Percentiles rank a stretch among this genome's conserved stretches.
Evolutionary conservation across 805 yeast genomes (phyloP).

Genomic region (Spathaspora sp.): DNA sequence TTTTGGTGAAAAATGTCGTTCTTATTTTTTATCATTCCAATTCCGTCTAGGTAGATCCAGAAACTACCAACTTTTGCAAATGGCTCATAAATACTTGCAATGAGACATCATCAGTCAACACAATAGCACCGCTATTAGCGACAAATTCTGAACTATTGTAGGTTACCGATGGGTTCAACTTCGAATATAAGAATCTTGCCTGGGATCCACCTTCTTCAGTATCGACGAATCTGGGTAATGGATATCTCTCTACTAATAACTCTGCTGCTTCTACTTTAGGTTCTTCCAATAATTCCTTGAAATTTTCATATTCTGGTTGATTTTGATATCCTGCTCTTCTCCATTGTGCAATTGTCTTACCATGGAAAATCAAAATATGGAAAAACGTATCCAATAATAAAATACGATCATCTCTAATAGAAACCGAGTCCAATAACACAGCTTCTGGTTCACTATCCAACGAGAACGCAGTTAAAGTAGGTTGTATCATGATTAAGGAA

Average conservation of each 20-base stretch:
- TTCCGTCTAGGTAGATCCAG: slow-evolving; percentile 28
- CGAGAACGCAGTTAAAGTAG: slow-evolving; percentile 83
- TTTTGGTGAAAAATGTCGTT: not conserved
- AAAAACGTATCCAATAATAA: slow-evolving; percentile 91
- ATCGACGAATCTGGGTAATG: slow-evolving; percentile 94
- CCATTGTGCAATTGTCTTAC: slow-evolving; percentile 94
- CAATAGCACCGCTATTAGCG: slow-evolving; percentile 60
- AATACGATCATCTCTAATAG: slow-evolving; percentile 84
- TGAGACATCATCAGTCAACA: slow-evolving; percentile 93
- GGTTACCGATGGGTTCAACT: slow-evolving; percentile 89
- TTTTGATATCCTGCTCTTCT: slow-evolving; percentile 93
- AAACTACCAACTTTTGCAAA: slow-evolving; percentile 84
- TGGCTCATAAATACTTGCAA: slow-evolving; percentile 94
- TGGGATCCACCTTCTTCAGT: slow-evolving; percentile 99
- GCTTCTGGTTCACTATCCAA: slow-evolving; percentile 81
- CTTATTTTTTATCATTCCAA: not conserved
- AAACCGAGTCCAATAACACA: slow-evolving; percentile 88
- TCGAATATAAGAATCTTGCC: slow-evolving; percentile 92
- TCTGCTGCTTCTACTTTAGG: slow-evolving; percentile 93
- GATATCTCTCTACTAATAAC: slow-evolving; percentile 88
- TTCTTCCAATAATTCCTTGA: slow-evolving; percentile 79
- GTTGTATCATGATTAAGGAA: slow-evolving; percentile 95
- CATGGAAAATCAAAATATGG: slow-evolving; percentile 94
- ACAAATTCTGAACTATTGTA: slow-evolving; percentile 58
- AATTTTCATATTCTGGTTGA: slow-evolving; percentile 82